phyloP scores from a whole-genome alignment of 495 filamentous ascomycete genomes.

The Aspergillus saccharolyticus region DNA sequence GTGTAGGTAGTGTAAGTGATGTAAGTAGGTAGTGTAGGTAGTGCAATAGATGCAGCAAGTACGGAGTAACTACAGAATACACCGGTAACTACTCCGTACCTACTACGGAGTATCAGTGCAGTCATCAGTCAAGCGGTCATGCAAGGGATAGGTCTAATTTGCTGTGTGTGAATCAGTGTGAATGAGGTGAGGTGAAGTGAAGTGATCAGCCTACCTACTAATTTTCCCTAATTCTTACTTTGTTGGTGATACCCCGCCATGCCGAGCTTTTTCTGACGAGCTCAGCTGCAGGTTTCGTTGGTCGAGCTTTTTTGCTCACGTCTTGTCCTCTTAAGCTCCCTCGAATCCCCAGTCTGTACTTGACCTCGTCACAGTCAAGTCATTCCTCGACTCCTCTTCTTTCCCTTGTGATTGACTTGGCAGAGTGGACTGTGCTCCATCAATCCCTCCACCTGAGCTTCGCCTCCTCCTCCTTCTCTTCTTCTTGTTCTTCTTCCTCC shows the following conservation, averaged over 20 bases:
- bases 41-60: too few relatives aligned
- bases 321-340: background rate
- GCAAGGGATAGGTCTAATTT: background rate
- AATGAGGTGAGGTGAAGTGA: background rate
- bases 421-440: background rate
- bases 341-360: background rate
- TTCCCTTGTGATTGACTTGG: background rate
- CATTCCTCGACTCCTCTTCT: background rate
- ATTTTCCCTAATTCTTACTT: background rate
- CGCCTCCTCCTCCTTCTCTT: too few relatives aligned
- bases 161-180: background rate
- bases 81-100: too few relatives aligned
- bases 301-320: background rate
- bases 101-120: too few relatives aligned
- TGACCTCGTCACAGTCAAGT: background rate
- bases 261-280: constrained; percentile 8
- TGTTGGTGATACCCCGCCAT: constrained; percentile 9
- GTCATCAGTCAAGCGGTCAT: background rate
- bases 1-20: too few relatives aligned
- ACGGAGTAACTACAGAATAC: too few relatives aligned
- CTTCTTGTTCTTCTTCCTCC: background rate
- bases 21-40: too few relatives aligned
- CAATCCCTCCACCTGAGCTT: background rate
- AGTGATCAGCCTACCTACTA: background rate
- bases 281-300: background rate